These are phyloP conservation scores for Ophiobolus disseminans DNA, from an alignment of 2,329 filamentous ascomycete species.

Conservation along the genomic window DNA sequence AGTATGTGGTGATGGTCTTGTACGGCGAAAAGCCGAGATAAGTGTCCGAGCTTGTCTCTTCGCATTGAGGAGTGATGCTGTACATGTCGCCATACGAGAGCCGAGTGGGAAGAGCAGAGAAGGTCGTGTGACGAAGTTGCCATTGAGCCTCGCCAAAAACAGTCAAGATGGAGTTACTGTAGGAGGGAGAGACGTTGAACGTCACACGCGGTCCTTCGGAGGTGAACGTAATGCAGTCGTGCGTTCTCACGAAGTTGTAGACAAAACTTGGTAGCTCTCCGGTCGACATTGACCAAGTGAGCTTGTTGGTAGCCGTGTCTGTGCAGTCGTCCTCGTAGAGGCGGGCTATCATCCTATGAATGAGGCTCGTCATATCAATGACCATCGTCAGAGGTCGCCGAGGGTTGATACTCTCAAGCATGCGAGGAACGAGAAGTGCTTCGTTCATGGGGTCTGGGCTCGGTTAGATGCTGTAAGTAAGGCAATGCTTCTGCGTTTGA, in stretches of 20 bases:
- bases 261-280: slow-evolving; percentile 34
- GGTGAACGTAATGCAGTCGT: slow-evolving; percentile 40
- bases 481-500: too few species aligned
- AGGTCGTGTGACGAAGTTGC: slow-evolving; percentile 27
- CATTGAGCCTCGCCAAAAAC: slow-evolving; percentile 30
- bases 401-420: slow-evolving; percentile 18
- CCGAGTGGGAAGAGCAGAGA: slow-evolving; percentile 19
- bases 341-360: slow-evolving; percentile 34
- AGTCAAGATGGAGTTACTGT: slow-evolving; percentile 7
- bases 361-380: slow-evolving; percentile 28
- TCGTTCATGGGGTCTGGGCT: slow-evolving; percentile 13
- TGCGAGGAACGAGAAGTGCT: slow-evolving; percentile 10
- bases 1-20: slow-evolving; percentile 15
- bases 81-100: slow-evolving; percentile 25
- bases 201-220: slow-evolving; percentile 20
- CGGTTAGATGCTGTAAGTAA: too few species aligned
- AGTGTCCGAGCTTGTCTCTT: background rate
- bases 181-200: slow-evolving; percentile 18
- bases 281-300: slow-evolving; percentile 34
- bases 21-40: background rate
- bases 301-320: background rate
- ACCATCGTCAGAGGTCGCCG: slow-evolving; percentile 13
- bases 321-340: slow-evolving; percentile 21
- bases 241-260: slow-evolving; percentile 41
- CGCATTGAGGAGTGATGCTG: slow-evolving; percentile 23